Evolutionary conservation across 225 moss, liverwort and hornwort genomes (phyloP).

Genomic region (Rhytidiadelphus loreus): DNA sequence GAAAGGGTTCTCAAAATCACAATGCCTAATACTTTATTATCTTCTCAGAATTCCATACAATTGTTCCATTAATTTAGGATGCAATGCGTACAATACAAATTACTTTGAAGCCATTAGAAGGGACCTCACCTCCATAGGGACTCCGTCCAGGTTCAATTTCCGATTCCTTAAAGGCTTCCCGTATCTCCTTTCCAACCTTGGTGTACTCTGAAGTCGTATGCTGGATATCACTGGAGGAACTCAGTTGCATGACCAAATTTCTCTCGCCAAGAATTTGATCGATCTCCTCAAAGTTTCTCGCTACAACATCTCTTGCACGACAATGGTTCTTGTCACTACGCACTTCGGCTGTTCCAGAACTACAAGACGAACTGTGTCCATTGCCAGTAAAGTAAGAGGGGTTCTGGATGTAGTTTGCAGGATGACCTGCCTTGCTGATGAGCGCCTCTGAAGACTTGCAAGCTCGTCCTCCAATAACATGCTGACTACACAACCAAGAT

Average conservation of each 20-base stretch:
- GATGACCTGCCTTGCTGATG: neutral
- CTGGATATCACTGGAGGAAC: neutral
- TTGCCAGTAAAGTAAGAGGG: neutral
- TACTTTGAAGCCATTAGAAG: neutral
- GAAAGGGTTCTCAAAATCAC: neutral
- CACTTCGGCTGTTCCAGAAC: neutral
- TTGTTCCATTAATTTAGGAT: neutral
- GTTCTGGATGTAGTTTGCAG: neutral
- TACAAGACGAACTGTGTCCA: neutral
- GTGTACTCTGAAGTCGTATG: neutral
- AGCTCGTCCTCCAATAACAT: conserved; percentile 13
- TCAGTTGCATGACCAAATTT: neutral
- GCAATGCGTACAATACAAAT: neutral
- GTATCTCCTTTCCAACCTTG: neutral
- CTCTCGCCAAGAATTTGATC: conserved; percentile 22
- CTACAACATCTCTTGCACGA: conserved; percentile 11
- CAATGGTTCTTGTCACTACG: neutral
- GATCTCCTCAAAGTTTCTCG: conserved; percentile 40
- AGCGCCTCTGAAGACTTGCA: neutral
- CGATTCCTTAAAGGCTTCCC: neutral
- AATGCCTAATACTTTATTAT: neutral
- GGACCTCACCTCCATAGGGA: neutral
- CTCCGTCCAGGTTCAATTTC: neutral
- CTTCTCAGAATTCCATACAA: neutral
- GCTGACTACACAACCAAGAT: conserved; percentile 25